Base-by-base conservation (phyloP, 1,284 basidiomycete genomes). In the Pseudozyma sp. region DNA sequence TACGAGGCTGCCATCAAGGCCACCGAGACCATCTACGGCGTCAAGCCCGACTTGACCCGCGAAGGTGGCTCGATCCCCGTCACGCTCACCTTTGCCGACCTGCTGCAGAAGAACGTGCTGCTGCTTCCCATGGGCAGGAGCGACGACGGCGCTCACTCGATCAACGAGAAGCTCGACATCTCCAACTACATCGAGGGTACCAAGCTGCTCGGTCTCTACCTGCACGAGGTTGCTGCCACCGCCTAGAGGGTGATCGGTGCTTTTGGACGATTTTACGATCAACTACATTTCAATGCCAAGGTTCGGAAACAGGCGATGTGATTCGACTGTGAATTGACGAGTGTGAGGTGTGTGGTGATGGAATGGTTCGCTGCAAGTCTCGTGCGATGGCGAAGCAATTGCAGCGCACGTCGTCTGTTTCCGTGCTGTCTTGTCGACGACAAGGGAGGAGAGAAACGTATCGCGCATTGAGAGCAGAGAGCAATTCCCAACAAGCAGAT, bases 21-120 rank as follows among this genome's bases (percentile, higher is more conserved):
- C 29, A 92, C 92, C 17, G 77, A 94, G 89, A 87, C 88, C 8
- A 87, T 97, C 13, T 97, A 94, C 86, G 89, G 90, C 52, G 89
- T 90, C 84, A 89, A 90, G 34, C 94, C 94, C 2, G 93, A 97
- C 84, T 88, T 94, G 80, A 96, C 92, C 1, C 89, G 94, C 51
- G 96, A 99, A 86, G 96, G 97, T 62, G 94, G 96, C 2, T 96
- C 93, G 1, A 97, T 98, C 77, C 95, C 95, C 0, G 94, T 98
- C 50, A 97, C 95, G 7, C 88, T 99, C 63, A 97, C 94, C 5
- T 97, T 99, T 85, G 93, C 94, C 17, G 94, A 98, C 39, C 62
- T 69, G 42, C 63, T 81, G 44, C 50, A 77, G 57, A 77, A 71
- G 67, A 83, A 92, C 75, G 92, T 97, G 9, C 85, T 95, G 44